Conservation (phyloP, 2,329 filamentous ascomycete genomes). For the Colletotrichum incanum region DNA sequence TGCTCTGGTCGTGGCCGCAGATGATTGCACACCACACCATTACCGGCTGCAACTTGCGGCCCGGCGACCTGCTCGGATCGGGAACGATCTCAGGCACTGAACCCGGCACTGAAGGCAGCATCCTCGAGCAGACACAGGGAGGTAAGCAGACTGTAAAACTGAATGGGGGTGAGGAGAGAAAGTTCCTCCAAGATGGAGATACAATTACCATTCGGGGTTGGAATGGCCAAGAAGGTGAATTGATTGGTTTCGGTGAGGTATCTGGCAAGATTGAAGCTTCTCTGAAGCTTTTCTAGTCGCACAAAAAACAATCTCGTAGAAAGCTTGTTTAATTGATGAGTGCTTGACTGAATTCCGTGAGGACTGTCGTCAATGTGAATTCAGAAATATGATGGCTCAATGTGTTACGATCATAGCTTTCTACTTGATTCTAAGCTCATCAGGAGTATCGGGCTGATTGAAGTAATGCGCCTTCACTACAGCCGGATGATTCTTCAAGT, state of each 20-base stretch:
- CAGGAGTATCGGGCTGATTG: constrained; percentile 65
- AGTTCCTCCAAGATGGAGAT: constrained; percentile 83
- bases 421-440: constrained; percentile 25
- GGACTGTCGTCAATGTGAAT: too few species aligned
- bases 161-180: constrained; percentile 75
- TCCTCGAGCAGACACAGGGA: constrained; percentile 80
- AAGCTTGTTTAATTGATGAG: background rate
- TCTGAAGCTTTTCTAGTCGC: constrained; percentile 50
- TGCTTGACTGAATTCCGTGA: background rate
- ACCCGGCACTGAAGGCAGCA: constrained; percentile 75
- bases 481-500: constrained; percentile 64
- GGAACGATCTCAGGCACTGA: constrained; percentile 82
- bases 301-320: background rate
- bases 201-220: constrained; percentile 76
- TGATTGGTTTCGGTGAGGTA: constrained; percentile 85
- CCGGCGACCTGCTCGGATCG: constrained; percentile 83
- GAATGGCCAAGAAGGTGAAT: constrained; percentile 75
- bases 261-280: constrained; percentile 69
- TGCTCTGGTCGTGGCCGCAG: constrained; percentile 87
- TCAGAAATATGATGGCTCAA: background rate
- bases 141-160: constrained; percentile 77
- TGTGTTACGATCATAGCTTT: background rate
- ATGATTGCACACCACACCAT: constrained; percentile 88
- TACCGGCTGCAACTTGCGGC: constrained; percentile 81
- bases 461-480: constrained; percentile 69